Base-by-base conservation (phyloP, 2,329 filamentous ascomycete genomes). In the Fusarium austroafricanum region DNA sequence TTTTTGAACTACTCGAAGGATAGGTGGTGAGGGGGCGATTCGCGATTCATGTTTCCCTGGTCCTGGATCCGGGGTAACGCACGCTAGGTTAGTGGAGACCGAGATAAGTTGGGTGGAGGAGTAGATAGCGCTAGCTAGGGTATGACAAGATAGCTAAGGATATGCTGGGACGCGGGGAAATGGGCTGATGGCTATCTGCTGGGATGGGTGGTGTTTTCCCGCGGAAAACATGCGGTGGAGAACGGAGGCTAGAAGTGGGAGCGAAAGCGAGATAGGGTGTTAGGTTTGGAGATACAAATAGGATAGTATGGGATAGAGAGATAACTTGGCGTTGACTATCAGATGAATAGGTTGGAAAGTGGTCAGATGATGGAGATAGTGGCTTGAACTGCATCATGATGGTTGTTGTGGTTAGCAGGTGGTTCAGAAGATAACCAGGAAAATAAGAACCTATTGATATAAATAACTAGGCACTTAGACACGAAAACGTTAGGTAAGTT, bases 31-130 rank as follows among this genome's bases (percentile, higher is more conserved):
- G 51, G 45, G 46, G 50, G 47, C 39, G 57, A 61, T 62, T 55
- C 38, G 51, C 55, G 65, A 64, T 68, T 64, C 71, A 66, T 56
- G 64, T 14, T 39, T 35, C 33, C 43, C 52, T 52, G 40, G 26
- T 55, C 18, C 15, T 26, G 55, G 50, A 65, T 72, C 71, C 31
- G 71, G 71, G 71, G 71, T 61, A 71, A 37, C 46, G 28, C 65
- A 37, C 46, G 28, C 65, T 63, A 55, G 55, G 28, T 28, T 33
- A 55, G 44, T 60, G 57, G 55, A 53, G 26, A 42, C 23, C 18
- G 26, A 20, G 57, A 61, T 61, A 61, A 61, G 57, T 61, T n/a
- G 17, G 2, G 58, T 61, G 58, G 58, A 61, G 46, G 31, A 35
- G 15, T 65, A 69, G 70, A 70, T 71, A 61, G 42, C 52, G 54